Conservation (phyloP, 345 rosid species). For the thale cress (Arabidopsis thaliana) region DNA sequence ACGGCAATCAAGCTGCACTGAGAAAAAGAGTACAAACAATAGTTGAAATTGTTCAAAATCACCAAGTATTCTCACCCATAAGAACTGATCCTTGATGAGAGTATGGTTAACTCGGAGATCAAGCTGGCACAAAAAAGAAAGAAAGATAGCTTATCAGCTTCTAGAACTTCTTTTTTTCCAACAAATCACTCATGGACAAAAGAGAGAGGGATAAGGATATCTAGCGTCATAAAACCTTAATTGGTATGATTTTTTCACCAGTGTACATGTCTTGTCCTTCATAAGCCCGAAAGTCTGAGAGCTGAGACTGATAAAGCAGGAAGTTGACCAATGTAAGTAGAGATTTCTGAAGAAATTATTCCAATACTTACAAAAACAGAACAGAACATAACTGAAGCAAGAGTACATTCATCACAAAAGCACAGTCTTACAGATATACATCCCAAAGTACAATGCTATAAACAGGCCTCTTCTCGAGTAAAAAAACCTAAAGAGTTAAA, state of each 20-base stretch:
- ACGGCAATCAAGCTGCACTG: constrained; percentile 17
- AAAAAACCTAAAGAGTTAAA: neutral
- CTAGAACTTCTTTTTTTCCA: neutral
- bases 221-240: constrained; percentile 63
- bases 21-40: neutral
- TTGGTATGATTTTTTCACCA: constrained; percentile 92
- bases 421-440: constrained; percentile 26
- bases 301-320: constrained; percentile 64
- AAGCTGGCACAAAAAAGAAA: constrained; percentile 62
- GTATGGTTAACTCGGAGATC: constrained; percentile 94
- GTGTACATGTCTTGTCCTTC: constrained; percentile 95
- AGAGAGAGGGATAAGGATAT: neutral
- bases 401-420: constrained; percentile 24
- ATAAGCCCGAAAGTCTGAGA: constrained; percentile 79
- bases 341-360: neutral
- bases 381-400: neutral
- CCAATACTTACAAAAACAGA: constrained; percentile 11
- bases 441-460: neutral
- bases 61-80: constrained; percentile 68
- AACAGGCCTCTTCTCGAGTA: neutral
- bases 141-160: constrained; percentile 23
- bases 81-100: constrained; percentile 86
- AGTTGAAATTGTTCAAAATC: constrained; percentile 7
- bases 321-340: constrained; percentile 16
- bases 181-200: constrained; percentile 4